Conservation (phyloP, 1,284 basidiomycete genomes). For the Schizophyllum commune region DNA sequence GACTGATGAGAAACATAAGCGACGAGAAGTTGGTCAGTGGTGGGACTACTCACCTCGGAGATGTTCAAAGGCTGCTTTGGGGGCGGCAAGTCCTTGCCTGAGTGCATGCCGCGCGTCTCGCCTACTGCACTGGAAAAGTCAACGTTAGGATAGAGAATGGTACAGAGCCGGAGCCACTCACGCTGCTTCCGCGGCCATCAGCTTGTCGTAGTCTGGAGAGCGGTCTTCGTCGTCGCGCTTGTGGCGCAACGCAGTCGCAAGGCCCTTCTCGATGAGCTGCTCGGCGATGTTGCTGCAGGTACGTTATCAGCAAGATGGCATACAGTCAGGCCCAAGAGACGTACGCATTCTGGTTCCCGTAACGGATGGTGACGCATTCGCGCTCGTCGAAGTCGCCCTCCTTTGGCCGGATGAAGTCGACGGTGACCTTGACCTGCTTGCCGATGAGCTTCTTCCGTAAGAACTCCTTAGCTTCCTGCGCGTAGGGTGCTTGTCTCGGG, state of each 20-base stretch:
- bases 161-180: constrained; percentile 30
- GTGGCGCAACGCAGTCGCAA: constrained; percentile 87
- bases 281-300: constrained; percentile 77
- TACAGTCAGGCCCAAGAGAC: constrained; percentile 13
- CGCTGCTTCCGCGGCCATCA: constrained; percentile 91
- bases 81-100: constrained; percentile 77
- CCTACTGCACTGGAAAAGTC: constrained; percentile 52
- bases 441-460: constrained; percentile 87
- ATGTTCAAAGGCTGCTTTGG: constrained; percentile 77
- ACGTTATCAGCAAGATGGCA: background rate
- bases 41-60: constrained; percentile 55
- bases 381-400: constrained; percentile 93
- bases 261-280: constrained; percentile 87
- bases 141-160: background rate
- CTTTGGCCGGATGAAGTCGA: constrained; percentile 88
- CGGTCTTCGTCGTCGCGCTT: constrained; percentile 93
- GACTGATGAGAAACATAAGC: constrained; percentile 35
- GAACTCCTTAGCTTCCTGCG: constrained; percentile 89
- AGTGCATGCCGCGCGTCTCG: constrained; percentile 86
- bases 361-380: constrained; percentile 84
- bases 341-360: constrained; percentile 71
- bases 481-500: constrained; percentile 82
- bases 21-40: constrained; percentile 1
- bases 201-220: constrained; percentile 89
- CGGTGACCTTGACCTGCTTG: constrained; percentile 75